These are phyloP conservation scores for Aspergillus sparsus DNA, from an alignment of 495 filamentous ascomycete genomes.

Conservation along the genomic window DNA sequence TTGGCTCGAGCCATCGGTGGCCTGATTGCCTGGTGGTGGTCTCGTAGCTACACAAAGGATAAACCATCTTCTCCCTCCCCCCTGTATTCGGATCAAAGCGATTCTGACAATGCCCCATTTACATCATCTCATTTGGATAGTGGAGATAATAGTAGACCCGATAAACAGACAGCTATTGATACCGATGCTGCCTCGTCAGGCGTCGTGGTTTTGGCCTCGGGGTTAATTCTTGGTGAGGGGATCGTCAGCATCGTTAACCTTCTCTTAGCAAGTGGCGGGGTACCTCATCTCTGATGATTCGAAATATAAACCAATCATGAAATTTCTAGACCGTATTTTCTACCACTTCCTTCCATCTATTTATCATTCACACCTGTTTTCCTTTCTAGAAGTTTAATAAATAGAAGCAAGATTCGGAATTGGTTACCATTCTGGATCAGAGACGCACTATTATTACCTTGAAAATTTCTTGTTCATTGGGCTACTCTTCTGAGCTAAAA, in stretches of 20 bases:
- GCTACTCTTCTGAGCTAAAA: no score
- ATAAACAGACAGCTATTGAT: conserved; percentile 22
- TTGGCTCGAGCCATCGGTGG: conserved; percentile 87
- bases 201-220: conserved; percentile 65
- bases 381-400: no score
- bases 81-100: background rate
- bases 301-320: background rate
- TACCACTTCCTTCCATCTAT: no score
- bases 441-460: no score
- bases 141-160: background rate
- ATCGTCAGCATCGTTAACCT: conserved; percentile 92
- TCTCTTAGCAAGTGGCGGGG: conserved; percentile 72
- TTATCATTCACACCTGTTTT: no score
- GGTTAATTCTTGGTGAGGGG: conserved; percentile 92
- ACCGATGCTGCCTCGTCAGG: conserved; percentile 53
- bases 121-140: conserved; percentile 1
- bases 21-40: conserved; percentile 74
- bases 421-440: no score
- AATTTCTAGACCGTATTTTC: no score
- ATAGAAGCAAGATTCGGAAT: no score
- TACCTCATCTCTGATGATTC: conserved; percentile 66
- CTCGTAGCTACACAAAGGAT: conserved; percentile 29
- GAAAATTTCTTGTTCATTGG: no score
- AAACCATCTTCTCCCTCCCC: background rate
- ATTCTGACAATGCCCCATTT: background rate